Evolutionary conservation across 148 eudicot genomes (phyloP).

Genomic region (Fagopyrum esculentum): DNA sequence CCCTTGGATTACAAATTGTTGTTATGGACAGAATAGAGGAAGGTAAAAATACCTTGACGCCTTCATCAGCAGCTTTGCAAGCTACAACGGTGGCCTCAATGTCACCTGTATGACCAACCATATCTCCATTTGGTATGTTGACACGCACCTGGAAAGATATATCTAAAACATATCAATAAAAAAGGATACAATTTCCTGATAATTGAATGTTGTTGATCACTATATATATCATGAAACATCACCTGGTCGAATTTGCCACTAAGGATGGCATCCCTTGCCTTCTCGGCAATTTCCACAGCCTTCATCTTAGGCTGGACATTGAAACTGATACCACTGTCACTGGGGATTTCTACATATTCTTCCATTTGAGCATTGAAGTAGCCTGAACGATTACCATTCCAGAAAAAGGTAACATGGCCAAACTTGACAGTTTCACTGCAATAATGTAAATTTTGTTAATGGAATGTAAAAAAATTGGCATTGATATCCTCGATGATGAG

Average conservation of each 20-base stretch:
- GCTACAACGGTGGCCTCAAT: constrained; percentile 74
- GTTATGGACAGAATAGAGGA: neutral
- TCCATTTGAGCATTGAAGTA: constrained; percentile 74
- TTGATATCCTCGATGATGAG: neutral
- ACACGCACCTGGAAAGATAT: constrained; percentile 58
- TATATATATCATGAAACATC: neutral
- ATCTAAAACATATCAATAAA: neutral
- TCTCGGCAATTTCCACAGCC: constrained; percentile 85
- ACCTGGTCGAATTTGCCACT: constrained; percentile 90
- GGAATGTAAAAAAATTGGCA: no score
- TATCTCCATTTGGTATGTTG: constrained; percentile 87
- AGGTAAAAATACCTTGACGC: constrained; percentile 62
- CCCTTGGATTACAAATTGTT: no score
- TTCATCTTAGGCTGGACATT: constrained; percentile 85
- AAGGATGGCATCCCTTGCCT: constrained; percentile 86
- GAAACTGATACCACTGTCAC: constrained; percentile 83
- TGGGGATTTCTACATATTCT: constrained; percentile 93
- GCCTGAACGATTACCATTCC: constrained; percentile 93
- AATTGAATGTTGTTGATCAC: neutral
- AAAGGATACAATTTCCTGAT: neutral
- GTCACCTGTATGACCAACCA: constrained; percentile 98
- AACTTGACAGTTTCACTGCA: constrained; percentile 93
- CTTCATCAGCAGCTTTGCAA: constrained; percentile 95
- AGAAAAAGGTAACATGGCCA: constrained; percentile 94
- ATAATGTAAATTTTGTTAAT: neutral